phyloP scores from a whole-genome alignment of 176 grass and related monocot species.

The Oryza coarctata region DNA sequence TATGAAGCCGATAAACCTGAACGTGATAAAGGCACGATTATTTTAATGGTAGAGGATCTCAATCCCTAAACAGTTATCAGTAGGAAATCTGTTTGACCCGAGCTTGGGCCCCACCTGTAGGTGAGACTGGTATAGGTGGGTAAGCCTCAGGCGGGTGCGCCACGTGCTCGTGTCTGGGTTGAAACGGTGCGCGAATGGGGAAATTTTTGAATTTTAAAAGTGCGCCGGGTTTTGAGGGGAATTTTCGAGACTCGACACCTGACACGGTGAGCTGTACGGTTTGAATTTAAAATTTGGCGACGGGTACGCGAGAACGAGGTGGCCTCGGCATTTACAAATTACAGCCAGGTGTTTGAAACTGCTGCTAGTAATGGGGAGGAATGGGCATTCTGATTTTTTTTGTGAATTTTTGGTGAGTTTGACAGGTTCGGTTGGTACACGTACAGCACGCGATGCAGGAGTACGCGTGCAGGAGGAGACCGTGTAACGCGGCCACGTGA shows the following conservation, averaged over 20 bases:
- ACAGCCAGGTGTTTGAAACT: too few species aligned
- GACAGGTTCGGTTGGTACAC: not conserved
- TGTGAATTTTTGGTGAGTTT: not conserved
- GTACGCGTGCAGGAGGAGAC: not conserved
- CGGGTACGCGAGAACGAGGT: not conserved
- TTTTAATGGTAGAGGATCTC: too few species aligned
- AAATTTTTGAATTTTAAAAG: conserved; percentile 38
- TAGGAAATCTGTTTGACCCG: not conserved
- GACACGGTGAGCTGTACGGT: not conserved
- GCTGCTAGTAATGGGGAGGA: too few species aligned
- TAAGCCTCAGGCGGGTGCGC: not conserved
- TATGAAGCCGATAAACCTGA: too few species aligned
- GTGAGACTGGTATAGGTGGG: not conserved
- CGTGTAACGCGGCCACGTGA: too few species aligned
- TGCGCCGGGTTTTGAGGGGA: conserved; percentile 16
- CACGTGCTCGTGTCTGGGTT: not conserved
- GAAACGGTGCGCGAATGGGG: not conserved
- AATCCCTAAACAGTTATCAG: not conserved
- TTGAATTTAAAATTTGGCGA: not conserved
- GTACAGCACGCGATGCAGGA: too few species aligned
- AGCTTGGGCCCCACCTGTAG: not conserved
- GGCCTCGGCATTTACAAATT: not conserved
- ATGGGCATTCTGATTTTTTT: not conserved
- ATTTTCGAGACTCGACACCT: conserved; percentile 18
- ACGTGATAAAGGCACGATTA: too few species aligned